Evolutionary conservation across 495 filamentous ascomycete genomes (phyloP).

Genomic region (Amphirosellinia nigrospora): DNA sequence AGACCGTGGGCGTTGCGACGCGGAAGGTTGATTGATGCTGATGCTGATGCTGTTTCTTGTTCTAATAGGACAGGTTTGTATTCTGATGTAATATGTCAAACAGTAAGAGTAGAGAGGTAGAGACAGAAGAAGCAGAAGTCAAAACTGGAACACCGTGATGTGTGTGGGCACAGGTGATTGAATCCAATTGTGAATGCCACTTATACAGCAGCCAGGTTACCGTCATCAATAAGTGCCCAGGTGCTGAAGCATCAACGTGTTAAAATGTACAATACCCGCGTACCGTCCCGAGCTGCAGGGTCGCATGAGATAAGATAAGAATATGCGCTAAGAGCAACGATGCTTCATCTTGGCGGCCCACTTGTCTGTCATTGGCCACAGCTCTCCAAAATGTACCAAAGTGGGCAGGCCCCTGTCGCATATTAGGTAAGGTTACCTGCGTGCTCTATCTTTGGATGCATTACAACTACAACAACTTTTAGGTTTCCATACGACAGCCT

Average conservation of each 20-base stretch:
- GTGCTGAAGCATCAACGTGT: slow-evolving; percentile 13
- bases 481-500: background rate
- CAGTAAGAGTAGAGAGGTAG: background rate
- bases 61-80: background rate
- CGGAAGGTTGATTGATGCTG: no score
- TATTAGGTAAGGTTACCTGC: background rate
- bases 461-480: no score
- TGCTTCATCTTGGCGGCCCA: slow-evolving; percentile 8
- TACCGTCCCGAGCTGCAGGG: slow-evolving; percentile 9
- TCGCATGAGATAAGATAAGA: slow-evolving; percentile 18
- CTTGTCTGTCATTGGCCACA: background rate
- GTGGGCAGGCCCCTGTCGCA: slow-evolving; percentile 11
- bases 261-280: slow-evolving; percentile 22
- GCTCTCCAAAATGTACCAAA: slow-evolving; percentile 1
- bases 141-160: background rate
- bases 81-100: background rate
- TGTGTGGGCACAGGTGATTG: background rate
- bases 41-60: background rate
- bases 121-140: background rate
- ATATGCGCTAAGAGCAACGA: background rate
- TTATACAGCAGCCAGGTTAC: background rate
- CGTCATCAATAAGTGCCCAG: background rate
- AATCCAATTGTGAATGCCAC: slow-evolving; percentile 6
- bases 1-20: background rate
- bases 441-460: no score